Evolutionary conservation across 1,139 yeast genomes (phyloP).

Genomic region (Diutina pseudorugosa): DNA sequence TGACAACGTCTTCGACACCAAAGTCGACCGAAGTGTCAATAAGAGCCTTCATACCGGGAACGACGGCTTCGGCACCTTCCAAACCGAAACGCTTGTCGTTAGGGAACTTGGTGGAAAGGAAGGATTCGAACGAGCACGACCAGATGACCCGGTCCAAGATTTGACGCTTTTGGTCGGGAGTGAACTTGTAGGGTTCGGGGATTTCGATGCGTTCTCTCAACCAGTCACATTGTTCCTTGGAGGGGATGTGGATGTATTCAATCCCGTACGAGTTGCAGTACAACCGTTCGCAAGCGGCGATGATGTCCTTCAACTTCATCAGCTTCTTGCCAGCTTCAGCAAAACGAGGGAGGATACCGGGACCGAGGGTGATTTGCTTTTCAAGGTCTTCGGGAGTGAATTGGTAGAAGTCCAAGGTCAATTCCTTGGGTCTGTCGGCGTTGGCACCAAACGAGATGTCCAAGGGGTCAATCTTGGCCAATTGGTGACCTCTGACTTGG

Average conservation of each 20-base stretch:
- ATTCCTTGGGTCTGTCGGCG: conserved; percentile 58
- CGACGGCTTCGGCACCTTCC: conserved; percentile 95
- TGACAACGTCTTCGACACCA: conserved; percentile 91
- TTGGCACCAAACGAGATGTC: conserved; percentile 77
- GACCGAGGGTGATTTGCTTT: conserved; percentile 82
- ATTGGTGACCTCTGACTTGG: conserved; percentile 96
- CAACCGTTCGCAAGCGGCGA: conserved; percentile 65
- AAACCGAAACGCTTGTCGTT: conserved; percentile 97
- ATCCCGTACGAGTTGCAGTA: conserved; percentile 88
- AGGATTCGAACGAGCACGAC: conserved; percentile 89
- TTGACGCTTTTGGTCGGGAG: conserved; percentile 87
- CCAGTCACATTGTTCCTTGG: conserved; percentile 96
- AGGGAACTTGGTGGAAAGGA: conserved; percentile 91
- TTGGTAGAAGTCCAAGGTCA: conserved; percentile 84
- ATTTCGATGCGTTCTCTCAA: conserved; percentile 92
- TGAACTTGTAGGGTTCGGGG: conserved; percentile 75
- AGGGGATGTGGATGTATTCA: conserved; percentile 94
- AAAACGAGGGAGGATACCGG: conserved; percentile 93
- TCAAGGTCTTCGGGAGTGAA: conserved; percentile 79
- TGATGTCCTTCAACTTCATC: conserved; percentile 65
- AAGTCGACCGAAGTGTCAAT: conserved; percentile 88
- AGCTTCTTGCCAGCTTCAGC: conserved; percentile 55
- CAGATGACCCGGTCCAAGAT: conserved; percentile 93
- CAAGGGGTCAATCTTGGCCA: conserved; percentile 90
- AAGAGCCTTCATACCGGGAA: conserved; percentile 93